Conservation (phyloP, 768 basidiomycete genomes). For the Austroboletus eburneus region DNA sequence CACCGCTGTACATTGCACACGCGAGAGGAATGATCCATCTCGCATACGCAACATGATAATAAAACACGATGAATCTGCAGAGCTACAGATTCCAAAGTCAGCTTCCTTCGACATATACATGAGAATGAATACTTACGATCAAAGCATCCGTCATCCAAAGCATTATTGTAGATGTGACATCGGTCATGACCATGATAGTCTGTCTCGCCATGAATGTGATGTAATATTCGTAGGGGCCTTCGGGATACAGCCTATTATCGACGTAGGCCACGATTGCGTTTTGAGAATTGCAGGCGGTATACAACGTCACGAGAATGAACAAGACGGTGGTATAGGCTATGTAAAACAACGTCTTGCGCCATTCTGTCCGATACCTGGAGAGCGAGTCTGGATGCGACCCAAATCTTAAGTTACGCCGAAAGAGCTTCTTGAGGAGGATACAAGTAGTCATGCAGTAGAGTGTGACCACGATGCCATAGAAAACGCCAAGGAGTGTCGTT, state of each 20-base stretch:
- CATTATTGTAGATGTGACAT: constrained; percentile 20
- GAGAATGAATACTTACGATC: constrained; percentile 18
- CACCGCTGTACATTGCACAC: constrained; percentile 22
- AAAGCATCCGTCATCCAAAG: constrained; percentile 30
- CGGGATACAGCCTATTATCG: constrained; percentile 26
- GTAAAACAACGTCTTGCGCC: constrained; percentile 24
- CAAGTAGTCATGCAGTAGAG: constrained; percentile 19
- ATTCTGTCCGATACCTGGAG: not conserved
- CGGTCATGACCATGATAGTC: constrained; percentile 21
- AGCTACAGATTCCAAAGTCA: constrained; percentile 11
- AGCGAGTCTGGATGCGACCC: constrained; percentile 7
- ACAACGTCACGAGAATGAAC: constrained; percentile 27
- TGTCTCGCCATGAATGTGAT: constrained; percentile 24
- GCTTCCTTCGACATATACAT: not conserved
- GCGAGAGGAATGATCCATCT: constrained; percentile 25
- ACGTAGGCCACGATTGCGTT: constrained; percentile 28
- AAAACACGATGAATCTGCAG: constrained; percentile 24
- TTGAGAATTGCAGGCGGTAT: constrained; percentile 26
- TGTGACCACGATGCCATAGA: constrained; percentile 19
- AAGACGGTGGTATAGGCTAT: constrained; percentile 24
- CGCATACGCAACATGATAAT: constrained; percentile 15
- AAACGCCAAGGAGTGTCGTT: constrained; percentile 20
- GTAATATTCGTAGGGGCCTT: constrained; percentile 24
- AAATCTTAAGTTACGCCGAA: constrained; percentile 3
- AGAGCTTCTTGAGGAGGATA: constrained; percentile 19